These are phyloP conservation scores for Scheffersomyces quercinus DNA, from an alignment of 1,139 yeast species.

Conservation along the genomic window DNA sequence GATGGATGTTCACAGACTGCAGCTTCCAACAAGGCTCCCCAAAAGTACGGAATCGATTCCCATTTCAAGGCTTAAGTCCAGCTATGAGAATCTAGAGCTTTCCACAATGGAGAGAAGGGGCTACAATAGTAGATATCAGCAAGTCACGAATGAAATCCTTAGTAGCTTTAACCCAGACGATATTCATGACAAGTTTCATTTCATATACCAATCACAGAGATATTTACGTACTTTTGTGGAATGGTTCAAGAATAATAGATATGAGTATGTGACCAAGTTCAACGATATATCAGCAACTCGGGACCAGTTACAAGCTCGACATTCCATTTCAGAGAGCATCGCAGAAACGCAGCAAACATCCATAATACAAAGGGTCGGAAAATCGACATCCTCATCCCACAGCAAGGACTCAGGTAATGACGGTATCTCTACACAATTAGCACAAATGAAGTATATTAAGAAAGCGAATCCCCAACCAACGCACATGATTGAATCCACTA, in stretches of 20 bases:
- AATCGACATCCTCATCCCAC: too few relatives aligned
- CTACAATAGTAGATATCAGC: conserved; percentile 4
- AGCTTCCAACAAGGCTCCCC: not conserved
- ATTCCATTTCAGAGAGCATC: too few relatives aligned
- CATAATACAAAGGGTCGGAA: too few relatives aligned
- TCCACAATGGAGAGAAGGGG: conserved; percentile 2
- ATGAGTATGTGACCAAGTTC: conserved; percentile 14
- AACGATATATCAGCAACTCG: too few relatives aligned
- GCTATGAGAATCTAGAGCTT: not conserved
- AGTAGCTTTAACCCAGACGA: not conserved
- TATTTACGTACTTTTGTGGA: conserved; percentile 11
- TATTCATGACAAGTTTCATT: not conserved
- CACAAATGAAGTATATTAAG: too few relatives aligned
- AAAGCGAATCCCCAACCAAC: too few relatives aligned
- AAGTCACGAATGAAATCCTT: conserved; percentile 2
- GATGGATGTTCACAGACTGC: conserved; percentile 1
- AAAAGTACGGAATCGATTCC: not conserved
- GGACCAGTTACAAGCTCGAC: too few relatives aligned
- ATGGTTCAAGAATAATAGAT: conserved; percentile 24
- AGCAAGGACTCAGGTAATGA: too few relatives aligned
- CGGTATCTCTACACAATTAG: too few relatives aligned
- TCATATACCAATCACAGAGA: not conserved
- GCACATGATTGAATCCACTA: not conserved
- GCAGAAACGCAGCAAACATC: too few relatives aligned
- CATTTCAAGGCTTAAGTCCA: too few relatives aligned